Conservation (phyloP, 371 early-diverging fungal species). For the Nosema muscidifuracis region DNA sequence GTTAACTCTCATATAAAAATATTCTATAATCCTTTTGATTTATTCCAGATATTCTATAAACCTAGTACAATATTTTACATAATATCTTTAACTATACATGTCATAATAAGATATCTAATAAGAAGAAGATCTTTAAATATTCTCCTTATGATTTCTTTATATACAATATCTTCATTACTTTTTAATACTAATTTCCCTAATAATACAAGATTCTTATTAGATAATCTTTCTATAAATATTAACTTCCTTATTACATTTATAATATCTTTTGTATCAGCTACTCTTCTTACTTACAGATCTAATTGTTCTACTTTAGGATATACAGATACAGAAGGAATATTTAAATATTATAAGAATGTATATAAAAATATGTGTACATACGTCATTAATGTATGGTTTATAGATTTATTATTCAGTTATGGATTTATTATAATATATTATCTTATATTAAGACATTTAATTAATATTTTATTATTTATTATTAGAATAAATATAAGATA, state of each 20-base stretch:
- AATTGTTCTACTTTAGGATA: not conserved
- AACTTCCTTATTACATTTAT: not conserved
- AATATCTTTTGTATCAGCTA: not conserved
- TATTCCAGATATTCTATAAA: not conserved
- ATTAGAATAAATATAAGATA: not conserved
- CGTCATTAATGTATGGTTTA: not conserved
- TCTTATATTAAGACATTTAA: not conserved
- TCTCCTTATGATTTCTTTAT: not conserved
- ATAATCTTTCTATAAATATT: not conserved
- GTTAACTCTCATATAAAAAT: slow-evolving; percentile 1
- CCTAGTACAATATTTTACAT: not conserved
- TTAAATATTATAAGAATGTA: not conserved
- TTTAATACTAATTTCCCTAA: not conserved
- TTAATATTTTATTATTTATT: not conserved
- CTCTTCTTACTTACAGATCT: not conserved
- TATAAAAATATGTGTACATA: not conserved
- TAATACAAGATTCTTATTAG: not conserved
- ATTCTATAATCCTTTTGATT: not conserved
- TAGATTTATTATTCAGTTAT: not conserved
- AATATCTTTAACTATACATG: not conserved
- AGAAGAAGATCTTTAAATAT: not conserved
- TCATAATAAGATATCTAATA: not conserved
- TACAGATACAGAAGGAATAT: not conserved
- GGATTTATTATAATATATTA: not conserved
- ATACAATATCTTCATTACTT: not conserved